phyloP scores from a whole-genome alignment of 345 rosid species.

The Dovyalis caffra region DNA sequence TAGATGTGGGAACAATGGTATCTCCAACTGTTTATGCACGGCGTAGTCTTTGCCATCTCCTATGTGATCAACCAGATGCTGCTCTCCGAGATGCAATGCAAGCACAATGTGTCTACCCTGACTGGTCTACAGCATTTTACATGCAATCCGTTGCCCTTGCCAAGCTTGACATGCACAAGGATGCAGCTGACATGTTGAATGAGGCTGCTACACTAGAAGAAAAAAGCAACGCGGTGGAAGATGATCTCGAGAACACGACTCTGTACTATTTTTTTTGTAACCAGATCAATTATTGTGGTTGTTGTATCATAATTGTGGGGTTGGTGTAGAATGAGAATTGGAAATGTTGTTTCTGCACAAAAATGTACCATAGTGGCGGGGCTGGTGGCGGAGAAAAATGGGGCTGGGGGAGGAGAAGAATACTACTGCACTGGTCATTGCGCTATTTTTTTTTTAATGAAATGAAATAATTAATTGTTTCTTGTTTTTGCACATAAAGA shows the following conservation, averaged over 20 bases:
- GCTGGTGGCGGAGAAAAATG: background rate
- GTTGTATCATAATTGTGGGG: slow-evolving; percentile 22
- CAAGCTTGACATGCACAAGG: slow-evolving; percentile 83
- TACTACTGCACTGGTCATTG: slow-evolving; percentile 9
- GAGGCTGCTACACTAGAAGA: slow-evolving; percentile 77
- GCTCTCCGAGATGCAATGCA: slow-evolving; percentile 96
- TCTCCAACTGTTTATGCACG: slow-evolving; percentile 85
- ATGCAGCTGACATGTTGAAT: slow-evolving; percentile 71
- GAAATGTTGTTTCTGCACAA: slow-evolving; percentile 24
- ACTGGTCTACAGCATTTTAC: slow-evolving; percentile 89
- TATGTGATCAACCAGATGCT: slow-evolving; percentile 78
- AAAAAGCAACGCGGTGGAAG: slow-evolving; percentile 47
- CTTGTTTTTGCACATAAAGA: background rate
- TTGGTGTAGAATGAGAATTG: slow-evolving; percentile 24
- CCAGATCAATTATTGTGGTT: slow-evolving; percentile 19
- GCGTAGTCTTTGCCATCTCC: slow-evolving; percentile 71
- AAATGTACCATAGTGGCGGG: slow-evolving; percentile 31
- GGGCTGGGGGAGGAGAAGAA: background rate
- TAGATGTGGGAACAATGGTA: slow-evolving; percentile 77
- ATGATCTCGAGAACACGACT: slow-evolving; percentile 26
- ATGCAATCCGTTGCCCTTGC: slow-evolving; percentile 86
- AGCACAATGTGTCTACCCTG: slow-evolving; percentile 80
- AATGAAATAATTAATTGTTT: slow-evolving; percentile 22
- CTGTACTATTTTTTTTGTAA: slow-evolving; percentile 34
- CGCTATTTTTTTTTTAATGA: slow-evolving; percentile 3